Evolutionary conservation across 2,329 filamentous ascomycete species (phyloP), one percentile per base, ranked within the genome.

Genomic region (Gnomoniopsis sp.): DNA sequence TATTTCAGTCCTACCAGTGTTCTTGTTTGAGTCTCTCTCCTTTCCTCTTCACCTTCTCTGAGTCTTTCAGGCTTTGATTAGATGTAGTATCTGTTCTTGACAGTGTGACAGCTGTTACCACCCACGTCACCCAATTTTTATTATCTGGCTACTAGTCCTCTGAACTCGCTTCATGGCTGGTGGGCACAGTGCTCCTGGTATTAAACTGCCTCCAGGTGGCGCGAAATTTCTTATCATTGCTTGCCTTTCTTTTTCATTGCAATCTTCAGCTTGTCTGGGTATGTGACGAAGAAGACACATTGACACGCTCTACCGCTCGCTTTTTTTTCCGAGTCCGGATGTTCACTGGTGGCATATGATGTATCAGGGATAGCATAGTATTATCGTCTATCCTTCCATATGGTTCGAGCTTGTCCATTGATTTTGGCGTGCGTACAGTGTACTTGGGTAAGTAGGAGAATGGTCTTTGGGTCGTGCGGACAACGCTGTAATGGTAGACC

Each of bases 81-180:
- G 53, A 55, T 55, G 53, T 55, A 55, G 53, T 55, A 55, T 55
- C 53, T 55, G 53, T 55, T 55, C 53, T 55, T 55, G 15, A 41
- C 46, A 55, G 53, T 49, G 53, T 55, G 38, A 55, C 46, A 55
- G 22, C 53, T 49, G 53, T 49, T 49, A 33, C 30, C 14, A 14
- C 19, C n/a, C 21, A 17, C 12, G 22, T 38, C 8, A 11, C 23
- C 14, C 3, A 41, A 55, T 41, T 55, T 55, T 55, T 55, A 19
- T 26, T 19, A n/a, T 19, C 14, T 21, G 44, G 51, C 17, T 22
- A 14, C n/a, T 19, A 26, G 53, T 46, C 44, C 26, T 55, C 53
- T 49, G 26, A 19, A 30, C 53, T 41, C 14, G 17, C 44, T 30
- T 17, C 21, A 49, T 38, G 34, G 33, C n/a, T 17, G 33, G 33